Percentiles rank a stretch among this genome's conserved stretches.
These are phyloP conservation scores for Ophiostoma ulmi DNA, from an alignment of 2,329 filamentous ascomycete species.

Conservation along the genomic window DNA sequence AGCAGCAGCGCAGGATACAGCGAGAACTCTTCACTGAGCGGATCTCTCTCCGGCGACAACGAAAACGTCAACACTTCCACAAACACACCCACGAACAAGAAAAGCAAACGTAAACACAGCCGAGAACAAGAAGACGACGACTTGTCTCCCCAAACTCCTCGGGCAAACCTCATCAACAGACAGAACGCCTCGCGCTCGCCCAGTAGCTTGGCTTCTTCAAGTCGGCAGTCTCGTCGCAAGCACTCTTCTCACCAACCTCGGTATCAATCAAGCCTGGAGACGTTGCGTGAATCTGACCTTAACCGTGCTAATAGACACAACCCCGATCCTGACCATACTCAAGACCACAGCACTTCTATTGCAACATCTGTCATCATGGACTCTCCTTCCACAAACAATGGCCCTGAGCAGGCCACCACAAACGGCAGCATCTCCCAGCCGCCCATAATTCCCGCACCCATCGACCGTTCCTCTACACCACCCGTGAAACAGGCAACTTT, in stretches of 20 bases:
- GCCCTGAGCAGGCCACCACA: background rate
- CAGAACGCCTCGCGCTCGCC: slow-evolving; percentile 9
- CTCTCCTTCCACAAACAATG: background rate
- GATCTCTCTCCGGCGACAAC: slow-evolving; percentile 54
- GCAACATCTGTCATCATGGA: slow-evolving; percentile 18
- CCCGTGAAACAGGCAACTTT: background rate
- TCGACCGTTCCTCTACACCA: slow-evolving; percentile 10
- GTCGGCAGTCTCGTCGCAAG: slow-evolving; percentile 12
- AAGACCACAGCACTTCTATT: background rate
- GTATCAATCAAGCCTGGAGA: slow-evolving; percentile 53
- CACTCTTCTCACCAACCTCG: slow-evolving; percentile 40
- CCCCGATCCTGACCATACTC: background rate
- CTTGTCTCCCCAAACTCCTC: slow-evolving; percentile 21
- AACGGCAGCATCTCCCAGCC: background rate
- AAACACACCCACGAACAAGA: background rate
- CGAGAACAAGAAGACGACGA: slow-evolving; percentile 30
- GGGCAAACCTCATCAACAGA: slow-evolving; percentile 12
- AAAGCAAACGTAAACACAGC: slow-evolving; percentile 33
- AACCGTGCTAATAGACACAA: slow-evolving; percentile 25
- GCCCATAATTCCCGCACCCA: background rate
- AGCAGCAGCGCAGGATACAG: slow-evolving; percentile 66
- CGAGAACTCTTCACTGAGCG: slow-evolving; percentile 69
- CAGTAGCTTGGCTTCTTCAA: slow-evolving; percentile 1
- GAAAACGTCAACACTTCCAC: slow-evolving; percentile 29
- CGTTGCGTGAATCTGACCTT: slow-evolving; percentile 42